Evolutionary conservation across 768 basidiomycete genomes (phyloP), one percentile per base, ranked within the genome.

Genomic region (Royoungia palumana): DNA sequence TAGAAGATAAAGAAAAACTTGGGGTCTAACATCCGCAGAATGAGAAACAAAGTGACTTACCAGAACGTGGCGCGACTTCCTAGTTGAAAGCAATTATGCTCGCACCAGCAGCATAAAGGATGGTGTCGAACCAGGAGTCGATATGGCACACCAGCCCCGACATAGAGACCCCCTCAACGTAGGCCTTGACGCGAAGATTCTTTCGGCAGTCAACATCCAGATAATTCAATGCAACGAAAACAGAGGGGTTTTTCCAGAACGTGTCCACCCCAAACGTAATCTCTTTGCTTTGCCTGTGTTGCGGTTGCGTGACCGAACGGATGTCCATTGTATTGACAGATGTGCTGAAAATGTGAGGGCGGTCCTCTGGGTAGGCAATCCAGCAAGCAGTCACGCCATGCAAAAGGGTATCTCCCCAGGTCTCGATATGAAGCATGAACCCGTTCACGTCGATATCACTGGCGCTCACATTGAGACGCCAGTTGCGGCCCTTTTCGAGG

Each of bases 311-410:
- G 17, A 24, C 14, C 6, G 34, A 20, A n/a, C 51, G 47, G 10
- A 40, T 2, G 10, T 35, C 51, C 43, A 34, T 6, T 20, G 59
- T 61, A 11, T 41, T 39, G 46, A 60, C 16, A 4, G 58, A 49
- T 2, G 44, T 49, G 30, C 51, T 49, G 20, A 50, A 61, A n/a
- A 57, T 58, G 17, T 52, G 47, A n/a, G 45, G 24, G 24, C 59
- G 55, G 24, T 60, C 59, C 16, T 51, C 49, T 20, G 59, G 59
- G 36, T 57, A 54, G 11, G 59, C 59, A n/a, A 61, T 46, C 59
- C 59, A 58, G 11, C 51, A 44, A 6, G 50, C 55, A 12, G 21
- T 14, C 1, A 36, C 54, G 2, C 4, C 6, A 11, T 46, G 6
- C 6, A 60, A 37, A 34, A 47, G 2, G 0, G 55, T 60, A 17